phyloP scores from a whole-genome alignment of 768 basidiomycete species.

The Jaapia argillacea region DNA sequence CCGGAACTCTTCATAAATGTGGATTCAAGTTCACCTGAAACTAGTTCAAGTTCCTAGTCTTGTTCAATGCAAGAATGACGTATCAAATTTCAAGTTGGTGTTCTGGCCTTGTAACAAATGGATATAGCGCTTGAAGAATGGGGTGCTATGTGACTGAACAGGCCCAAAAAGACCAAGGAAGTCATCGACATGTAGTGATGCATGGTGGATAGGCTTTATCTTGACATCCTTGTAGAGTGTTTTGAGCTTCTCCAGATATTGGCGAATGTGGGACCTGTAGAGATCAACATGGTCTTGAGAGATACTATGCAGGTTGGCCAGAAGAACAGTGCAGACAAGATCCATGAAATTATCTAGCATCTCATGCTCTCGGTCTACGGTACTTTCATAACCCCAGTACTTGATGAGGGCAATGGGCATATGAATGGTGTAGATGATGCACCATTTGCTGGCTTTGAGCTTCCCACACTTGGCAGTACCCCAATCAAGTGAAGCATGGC shows the following conservation, averaged over 20 bases:
- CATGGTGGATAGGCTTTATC: background rate
- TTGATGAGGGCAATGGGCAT: slow-evolving; percentile 12
- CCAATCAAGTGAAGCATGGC: slow-evolving; percentile 6
- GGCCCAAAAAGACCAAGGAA: background rate
- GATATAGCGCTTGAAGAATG: too few relatives aligned
- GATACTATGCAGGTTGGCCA: background rate
- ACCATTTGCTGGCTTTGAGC: slow-evolving; percentile 15
- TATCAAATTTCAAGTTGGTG: too few relatives aligned
- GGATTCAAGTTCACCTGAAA: too few relatives aligned
- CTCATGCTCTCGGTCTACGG: too few relatives aligned
- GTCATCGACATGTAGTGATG: background rate
- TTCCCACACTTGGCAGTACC: slow-evolving; percentile 14
- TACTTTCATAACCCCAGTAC: too few relatives aligned
- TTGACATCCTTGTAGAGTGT: background rate
- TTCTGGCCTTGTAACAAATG: too few relatives aligned
- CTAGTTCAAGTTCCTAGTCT: too few relatives aligned
- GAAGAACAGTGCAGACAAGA: background rate
- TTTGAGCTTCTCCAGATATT: background rate
- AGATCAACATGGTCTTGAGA: background rate
- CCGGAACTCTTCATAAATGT: too few relatives aligned
- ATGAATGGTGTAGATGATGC: slow-evolving; percentile 8
- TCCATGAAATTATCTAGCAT: background rate
- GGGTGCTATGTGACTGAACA: too few relatives aligned
- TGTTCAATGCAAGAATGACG: too few relatives aligned
- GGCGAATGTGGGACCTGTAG: background rate